Base-by-base conservation (phyloP, 129 eudicot genomes). In the Artemisia annua region DNA sequence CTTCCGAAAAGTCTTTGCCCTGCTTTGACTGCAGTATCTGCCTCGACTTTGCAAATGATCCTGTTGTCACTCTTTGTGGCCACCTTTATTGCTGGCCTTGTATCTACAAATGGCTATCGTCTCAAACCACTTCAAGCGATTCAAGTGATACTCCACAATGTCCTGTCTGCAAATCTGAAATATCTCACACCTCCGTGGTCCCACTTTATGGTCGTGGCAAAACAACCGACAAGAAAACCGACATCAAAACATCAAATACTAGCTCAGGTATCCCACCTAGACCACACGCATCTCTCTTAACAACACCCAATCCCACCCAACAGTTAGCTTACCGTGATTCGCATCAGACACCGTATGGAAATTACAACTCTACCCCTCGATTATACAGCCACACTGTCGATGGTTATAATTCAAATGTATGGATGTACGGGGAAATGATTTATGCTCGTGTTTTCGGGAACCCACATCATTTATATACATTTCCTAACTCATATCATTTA, bases 81-180 rank as follows among this genome's bases (percentile, higher is more conserved):
- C 98, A 94, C 76, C 93, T 94, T 71, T 94, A 87, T 69, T 94
- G 98, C 70, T 94, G 98, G 98, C 93, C 98, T 1, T 94, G 98
- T 83, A 84, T 94, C 81, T 90, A 90, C 87, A 84, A 88, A 71
- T 94, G 98, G 98, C 75, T 93, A 55, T 80, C 81, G 49, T 72
- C 67, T 59, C 92, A 87, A 63, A 70, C 69, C n/a, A 43, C 75
- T 17, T 75, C 84, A 44, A 83, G 75, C 26, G 76, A 86, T 59
- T 74, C 97, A 48, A 87, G 80, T 16, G 84, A 86, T 44, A 79
- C 35, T 17, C 92, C 97, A 15, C 85, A 83, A 11, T 94, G 98
- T 65, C 98, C 97, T 7, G 91, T 94, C 49, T 94, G 98, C 77
- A 94, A 94, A 86, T 83, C 97, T 3, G 80, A 90, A 70, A 79